These are phyloP conservation scores for Galerina sulciceps DNA, from an alignment of 768 basidiomycete species.

Conservation along the genomic window DNA sequence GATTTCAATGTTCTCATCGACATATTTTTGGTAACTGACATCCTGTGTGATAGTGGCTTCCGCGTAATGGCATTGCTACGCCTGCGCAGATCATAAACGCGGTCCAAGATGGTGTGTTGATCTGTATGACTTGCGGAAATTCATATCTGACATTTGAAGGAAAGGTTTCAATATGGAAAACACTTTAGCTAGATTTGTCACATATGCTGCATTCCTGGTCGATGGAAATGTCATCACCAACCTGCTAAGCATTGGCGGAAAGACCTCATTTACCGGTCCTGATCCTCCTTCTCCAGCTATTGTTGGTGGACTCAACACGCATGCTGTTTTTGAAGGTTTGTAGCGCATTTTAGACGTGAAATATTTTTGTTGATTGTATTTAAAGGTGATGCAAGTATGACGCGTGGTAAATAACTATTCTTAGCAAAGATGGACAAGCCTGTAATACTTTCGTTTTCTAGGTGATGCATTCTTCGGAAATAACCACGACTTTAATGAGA, in stretches of 20 bases:
- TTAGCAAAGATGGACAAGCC: neutral
- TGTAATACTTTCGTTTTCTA: neutral
- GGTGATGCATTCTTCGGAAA: conserved; percentile 28
- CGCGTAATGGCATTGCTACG: conserved; percentile 19
- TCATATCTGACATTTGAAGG: neutral
- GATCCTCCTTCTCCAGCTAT: conserved; percentile 25
- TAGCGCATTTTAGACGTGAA: neutral
- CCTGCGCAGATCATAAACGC: conserved; percentile 20
- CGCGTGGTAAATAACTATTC: conserved; percentile 16
- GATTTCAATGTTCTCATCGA: neutral
- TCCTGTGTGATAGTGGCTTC: conserved; percentile 17
- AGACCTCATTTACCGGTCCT: conserved; percentile 25
- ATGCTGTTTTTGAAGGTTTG: conserved; percentile 27
- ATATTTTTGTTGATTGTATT: conserved; percentile 7
- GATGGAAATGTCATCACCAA: conserved; percentile 28
- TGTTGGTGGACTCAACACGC: conserved; percentile 27
- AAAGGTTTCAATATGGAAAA: conserved; percentile 28
- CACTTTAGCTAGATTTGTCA: conserved; percentile 24
- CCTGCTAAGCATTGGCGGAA: conserved; percentile 26
- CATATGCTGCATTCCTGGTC: conserved; percentile 26
- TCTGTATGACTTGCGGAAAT: neutral
- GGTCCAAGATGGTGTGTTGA: conserved; percentile 18
- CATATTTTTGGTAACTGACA: neutral
- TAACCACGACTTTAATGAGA: conserved; percentile 30
- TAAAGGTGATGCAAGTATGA: conserved; percentile 25